A percentile compares a stretch with the other conserved stretches of the same genome.
These are phyloP conservation scores for Pseudocercospora vitis DNA, from an alignment of 2,329 filamentous ascomycete species.

Conservation along the genomic window DNA sequence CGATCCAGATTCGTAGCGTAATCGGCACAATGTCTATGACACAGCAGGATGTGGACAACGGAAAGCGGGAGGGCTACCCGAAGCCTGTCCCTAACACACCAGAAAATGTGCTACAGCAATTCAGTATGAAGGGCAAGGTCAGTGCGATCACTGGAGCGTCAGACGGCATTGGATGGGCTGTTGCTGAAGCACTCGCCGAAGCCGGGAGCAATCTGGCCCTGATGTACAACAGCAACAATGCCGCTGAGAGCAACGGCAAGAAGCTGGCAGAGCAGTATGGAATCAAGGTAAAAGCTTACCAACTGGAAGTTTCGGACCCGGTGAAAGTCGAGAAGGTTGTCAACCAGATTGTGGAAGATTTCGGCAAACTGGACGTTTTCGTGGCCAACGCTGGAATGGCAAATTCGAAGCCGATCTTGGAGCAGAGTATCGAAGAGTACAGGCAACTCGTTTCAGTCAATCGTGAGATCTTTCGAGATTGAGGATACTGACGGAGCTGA, in stretches of 20 bases:
- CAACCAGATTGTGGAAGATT: conserved; percentile 66
- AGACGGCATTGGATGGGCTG: conserved; percentile 80
- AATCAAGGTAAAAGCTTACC: conserved; percentile 51
- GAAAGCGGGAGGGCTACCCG: conserved; percentile 24
- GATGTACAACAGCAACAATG: conserved; percentile 81
- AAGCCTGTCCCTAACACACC: conserved; percentile 33
- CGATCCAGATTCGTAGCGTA: too few relatives aligned
- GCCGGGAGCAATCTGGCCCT: conserved; percentile 84
- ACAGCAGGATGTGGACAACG: conserved; percentile 29
- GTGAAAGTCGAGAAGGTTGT: conserved; percentile 63
- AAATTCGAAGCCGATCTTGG: conserved; percentile 62
- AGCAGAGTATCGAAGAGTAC: conserved; percentile 56
- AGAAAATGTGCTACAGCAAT: conserved; percentile 44
- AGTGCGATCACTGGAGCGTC: conserved; percentile 85
- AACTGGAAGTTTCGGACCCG: conserved; percentile 73
- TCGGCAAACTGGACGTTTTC: conserved; percentile 81
- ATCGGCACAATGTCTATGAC: conserved; percentile 36
- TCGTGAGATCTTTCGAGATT: conserved; percentile 37
- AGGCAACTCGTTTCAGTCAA: conserved; percentile 56
- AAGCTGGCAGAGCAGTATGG: conserved; percentile 25
- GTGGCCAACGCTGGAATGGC: conserved; percentile 93
- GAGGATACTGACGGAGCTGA: neutral
- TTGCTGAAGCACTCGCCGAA: conserved; percentile 83
- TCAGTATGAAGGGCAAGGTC: conserved; percentile 78
- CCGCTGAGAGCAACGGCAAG: conserved; percentile 30